Percentiles rank a stretch among this genome's conserved stretches.
Evolutionary conservation across 768 basidiomycete species (phyloP).

Genomic region (Suillus bovinus): DNA sequence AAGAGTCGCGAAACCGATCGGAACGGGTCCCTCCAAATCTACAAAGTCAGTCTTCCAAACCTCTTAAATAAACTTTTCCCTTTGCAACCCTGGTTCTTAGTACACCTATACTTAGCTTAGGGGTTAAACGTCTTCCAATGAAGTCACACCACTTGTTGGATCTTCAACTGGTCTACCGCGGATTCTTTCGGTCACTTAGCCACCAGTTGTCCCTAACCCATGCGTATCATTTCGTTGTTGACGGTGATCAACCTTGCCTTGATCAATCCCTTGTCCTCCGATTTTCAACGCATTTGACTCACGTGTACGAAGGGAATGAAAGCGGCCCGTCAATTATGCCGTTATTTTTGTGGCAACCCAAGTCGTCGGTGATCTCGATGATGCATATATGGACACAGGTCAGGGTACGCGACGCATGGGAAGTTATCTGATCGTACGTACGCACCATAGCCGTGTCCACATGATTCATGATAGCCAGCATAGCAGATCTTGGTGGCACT

Average conservation of each 20-base stretch:
- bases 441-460: neutral
- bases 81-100: neutral
- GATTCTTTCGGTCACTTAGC: neutral
- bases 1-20: neutral
- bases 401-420: neutral
- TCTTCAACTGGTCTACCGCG: neutral
- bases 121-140: neutral
- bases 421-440: neutral
- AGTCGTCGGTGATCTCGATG: neutral
- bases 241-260: neutral
- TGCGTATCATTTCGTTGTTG: neutral
- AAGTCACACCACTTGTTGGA: neutral
- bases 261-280: neutral
- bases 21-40: neutral
- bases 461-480: neutral
- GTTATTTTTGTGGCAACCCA: neutral
- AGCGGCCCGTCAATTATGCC: too few relatives aligned
- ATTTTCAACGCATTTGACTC: neutral
- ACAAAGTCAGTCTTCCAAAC: neutral
- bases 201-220: neutral
- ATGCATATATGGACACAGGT: neutral
- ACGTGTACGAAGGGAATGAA: constrained; percentile 1
- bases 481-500: neutral
- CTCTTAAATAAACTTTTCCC: constrained; percentile 1
- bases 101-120: neutral